phyloP scores from a whole-genome alignment of 768 basidiomycete species.

The Fibroporia radiculosa region DNA sequence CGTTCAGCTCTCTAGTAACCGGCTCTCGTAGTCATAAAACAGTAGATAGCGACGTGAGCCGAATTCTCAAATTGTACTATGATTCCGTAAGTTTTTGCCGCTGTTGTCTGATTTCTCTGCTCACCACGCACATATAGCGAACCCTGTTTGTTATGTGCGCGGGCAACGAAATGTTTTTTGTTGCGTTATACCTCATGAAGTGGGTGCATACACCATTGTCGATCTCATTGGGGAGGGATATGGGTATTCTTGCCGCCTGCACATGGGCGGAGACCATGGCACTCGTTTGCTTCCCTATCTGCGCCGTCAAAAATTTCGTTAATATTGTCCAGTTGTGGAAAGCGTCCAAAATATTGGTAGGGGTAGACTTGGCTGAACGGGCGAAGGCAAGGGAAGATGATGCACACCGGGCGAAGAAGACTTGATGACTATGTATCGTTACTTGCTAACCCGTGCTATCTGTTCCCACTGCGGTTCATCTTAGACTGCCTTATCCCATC shows the following conservation, averaged over 20 bases:
- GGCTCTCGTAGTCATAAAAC: constrained; percentile 91
- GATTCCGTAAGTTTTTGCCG: constrained; percentile 57
- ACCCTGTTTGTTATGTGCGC: constrained; percentile 91
- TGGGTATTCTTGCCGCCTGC: constrained; percentile 29
- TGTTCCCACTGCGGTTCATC: not conserved
- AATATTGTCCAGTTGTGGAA: constrained; percentile 98
- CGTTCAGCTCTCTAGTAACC: constrained; percentile 79
- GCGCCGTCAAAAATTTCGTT: constrained; percentile 86
- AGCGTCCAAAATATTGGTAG: constrained; percentile 89
- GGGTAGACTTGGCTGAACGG: constrained; percentile 85
- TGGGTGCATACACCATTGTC: constrained; percentile 71
- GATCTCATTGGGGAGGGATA: constrained; percentile 22
- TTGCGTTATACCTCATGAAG: constrained; percentile 88
- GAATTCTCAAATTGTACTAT: constrained; percentile 90
- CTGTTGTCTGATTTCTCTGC: not conserved
- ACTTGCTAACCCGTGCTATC: not conserved
- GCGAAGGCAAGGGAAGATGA: constrained; percentile 48
- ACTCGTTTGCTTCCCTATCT: constrained; percentile 54
- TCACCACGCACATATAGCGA: constrained; percentile 35
- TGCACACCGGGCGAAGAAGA: constrained; percentile 13
- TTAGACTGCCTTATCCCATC: not conserved
- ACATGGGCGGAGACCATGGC: constrained; percentile 80
- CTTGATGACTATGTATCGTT: constrained; percentile 1
- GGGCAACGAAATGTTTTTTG: constrained; percentile 93
- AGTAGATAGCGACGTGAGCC: constrained; percentile 87